Evolutionary conservation across 2,329 filamentous ascomycete species (phyloP).

Genomic region (Ceratocystiopsis minuta): DNA sequence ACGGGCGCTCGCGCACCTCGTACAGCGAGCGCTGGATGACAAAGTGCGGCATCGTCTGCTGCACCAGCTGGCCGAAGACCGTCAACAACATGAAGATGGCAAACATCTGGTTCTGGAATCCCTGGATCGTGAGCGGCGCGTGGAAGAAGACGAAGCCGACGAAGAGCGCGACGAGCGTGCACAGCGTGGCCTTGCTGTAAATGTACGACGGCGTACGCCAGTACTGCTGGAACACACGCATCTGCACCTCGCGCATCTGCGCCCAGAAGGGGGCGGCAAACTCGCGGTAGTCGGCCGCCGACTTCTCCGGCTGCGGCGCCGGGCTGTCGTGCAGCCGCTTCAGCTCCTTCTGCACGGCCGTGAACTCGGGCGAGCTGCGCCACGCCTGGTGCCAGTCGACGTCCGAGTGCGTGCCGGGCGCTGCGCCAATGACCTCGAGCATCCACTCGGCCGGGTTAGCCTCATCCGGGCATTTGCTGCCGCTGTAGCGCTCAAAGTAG

Average conservation of each 20-base stretch:
- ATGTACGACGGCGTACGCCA: constrained; percentile 84
- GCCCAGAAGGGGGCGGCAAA: constrained; percentile 58
- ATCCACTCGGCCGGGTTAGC: constrained; percentile 77
- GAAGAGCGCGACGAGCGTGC: constrained; percentile 48
- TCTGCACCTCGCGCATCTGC: constrained; percentile 50
- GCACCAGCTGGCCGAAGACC: constrained; percentile 61
- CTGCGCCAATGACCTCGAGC: constrained; percentile 44
- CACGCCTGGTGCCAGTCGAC: constrained; percentile 48
- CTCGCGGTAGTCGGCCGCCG: constrained; percentile 39
- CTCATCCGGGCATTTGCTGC: constrained; percentile 41
- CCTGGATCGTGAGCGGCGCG: constrained; percentile 53
- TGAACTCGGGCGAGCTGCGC: constrained; percentile 39
- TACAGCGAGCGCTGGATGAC: constrained; percentile 67
- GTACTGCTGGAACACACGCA: constrained; percentile 60
- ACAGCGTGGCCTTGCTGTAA: constrained; percentile 61
- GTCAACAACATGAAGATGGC: constrained; percentile 69
- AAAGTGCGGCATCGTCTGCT: constrained; percentile 76
- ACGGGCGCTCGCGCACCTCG: constrained; percentile 69
- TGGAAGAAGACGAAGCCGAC: constrained; percentile 69
- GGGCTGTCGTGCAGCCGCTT: constrained; percentile 35
- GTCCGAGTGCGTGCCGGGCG: constrained; percentile 43
- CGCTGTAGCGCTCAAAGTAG: constrained; percentile 64
- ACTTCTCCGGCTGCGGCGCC: constrained; percentile 16
- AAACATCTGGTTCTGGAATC: constrained; percentile 75
- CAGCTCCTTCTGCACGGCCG: constrained; percentile 37